Evolutionary conservation across 257 asterid species (phyloP), one percentile per base, ranked within the genome.

Genomic region (Nyctanthes arbortristis): DNA sequence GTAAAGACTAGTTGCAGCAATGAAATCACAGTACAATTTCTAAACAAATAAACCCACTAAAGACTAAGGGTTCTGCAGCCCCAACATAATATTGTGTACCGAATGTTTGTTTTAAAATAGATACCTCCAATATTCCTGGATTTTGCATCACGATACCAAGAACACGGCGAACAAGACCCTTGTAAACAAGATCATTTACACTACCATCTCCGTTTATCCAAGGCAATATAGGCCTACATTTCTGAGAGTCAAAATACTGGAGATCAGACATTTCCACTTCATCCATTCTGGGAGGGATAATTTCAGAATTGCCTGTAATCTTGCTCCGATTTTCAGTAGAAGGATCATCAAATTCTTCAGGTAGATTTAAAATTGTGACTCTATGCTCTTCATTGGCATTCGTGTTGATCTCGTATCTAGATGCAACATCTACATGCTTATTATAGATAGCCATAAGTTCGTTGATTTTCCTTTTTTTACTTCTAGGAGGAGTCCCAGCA

Each of bases 191-290:
- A 74, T 85, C 89, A 75, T 93, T 93, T 60, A 80, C 10, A 36
- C 93, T 83, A 77, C 97, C 96, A 81, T 93, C 96, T 39, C 96
- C 97, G 73, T 93, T 89, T 68, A 86, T 76, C 99, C 99, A 93
- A 45, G 97, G 94, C 71, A 93, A 69, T 72, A 91, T 82, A 56
- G 91, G 92, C 79, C 84, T 79, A 70, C 80, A 70, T 45, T 68
- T 70, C 43, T 69, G 78, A 70, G 82, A 66, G 83, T 76, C 78
- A 52, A 59, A 61, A 45, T 74, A 78, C 70, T n/a, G 78, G 69
- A 71, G 57, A 59, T 75, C 71, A 8, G 32, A 66, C 73, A 31
- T 63, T 77, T 75, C 81, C 61, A 33, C 77, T 14, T 54, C 63
- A 73, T 68, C 79, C 34, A 39, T 73, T 60, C 72, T 43, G 65